Percentiles rank a stretch among this genome's conserved stretches.
Evolutionary conservation across 176 grass and related monocot genomes (phyloP).

Genomic region (Puccinellia tenuiflora): DNA sequence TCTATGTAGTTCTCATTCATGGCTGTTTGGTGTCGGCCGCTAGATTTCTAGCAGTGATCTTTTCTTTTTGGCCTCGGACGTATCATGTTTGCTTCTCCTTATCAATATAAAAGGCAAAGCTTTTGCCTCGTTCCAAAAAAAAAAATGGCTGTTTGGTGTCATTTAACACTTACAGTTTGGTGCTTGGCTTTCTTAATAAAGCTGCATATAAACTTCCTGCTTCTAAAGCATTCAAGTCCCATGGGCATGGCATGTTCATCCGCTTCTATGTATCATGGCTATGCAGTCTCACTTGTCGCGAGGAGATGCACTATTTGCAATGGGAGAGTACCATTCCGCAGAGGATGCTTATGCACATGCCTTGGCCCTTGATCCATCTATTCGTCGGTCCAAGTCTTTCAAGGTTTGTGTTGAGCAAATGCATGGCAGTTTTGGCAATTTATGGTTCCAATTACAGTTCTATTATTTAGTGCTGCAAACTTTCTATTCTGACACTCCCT

Average conservation of each 20-base stretch:
- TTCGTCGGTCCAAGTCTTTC: constrained; percentile 73
- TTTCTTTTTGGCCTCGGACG: too few relatives aligned
- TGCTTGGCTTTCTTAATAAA: background rate
- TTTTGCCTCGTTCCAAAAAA: too few relatives aligned
- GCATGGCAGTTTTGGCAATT: background rate
- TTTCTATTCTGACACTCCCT: constrained; percentile 19
- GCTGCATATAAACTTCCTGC: background rate
- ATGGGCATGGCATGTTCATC: background rate
- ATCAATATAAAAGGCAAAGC: too few relatives aligned
- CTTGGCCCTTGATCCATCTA: constrained; percentile 71
- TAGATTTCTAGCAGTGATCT: too few relatives aligned
- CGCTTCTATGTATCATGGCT: background rate
- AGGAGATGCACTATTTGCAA: constrained; percentile 62
- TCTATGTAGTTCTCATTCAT: background rate
- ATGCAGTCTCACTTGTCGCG: constrained; percentile 67
- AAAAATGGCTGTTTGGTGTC: background rate
- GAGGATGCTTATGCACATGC: constrained; percentile 61
- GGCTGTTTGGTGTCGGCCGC: background rate
- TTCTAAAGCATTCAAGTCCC: background rate
- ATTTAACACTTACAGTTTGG: background rate
- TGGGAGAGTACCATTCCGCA: constrained; percentile 47
- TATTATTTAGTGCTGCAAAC: background rate
- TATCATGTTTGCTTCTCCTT: too few relatives aligned
- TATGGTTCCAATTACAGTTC: background rate
- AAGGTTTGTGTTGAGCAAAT: constrained; percentile 45